Percentiles rank a stretch among this genome's conserved stretches.
Conservation (phyloP, 2,329 filamentous ascomycete genomes). For the Phialocephala subalpina region DNA sequence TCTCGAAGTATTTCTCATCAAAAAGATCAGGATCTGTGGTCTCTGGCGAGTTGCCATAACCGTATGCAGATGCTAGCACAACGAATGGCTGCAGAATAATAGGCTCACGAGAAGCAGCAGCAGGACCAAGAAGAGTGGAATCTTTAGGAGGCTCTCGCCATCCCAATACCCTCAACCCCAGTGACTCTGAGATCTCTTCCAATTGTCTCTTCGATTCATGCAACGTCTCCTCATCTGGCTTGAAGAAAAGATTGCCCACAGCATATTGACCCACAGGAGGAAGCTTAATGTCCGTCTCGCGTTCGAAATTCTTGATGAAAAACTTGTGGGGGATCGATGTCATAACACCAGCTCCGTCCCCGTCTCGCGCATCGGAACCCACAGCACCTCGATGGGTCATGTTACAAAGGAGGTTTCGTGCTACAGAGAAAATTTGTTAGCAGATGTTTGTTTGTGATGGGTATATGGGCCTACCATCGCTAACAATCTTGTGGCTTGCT, state of each 20-base stretch:
- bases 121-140: slow-evolving; percentile 90
- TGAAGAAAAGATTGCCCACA: slow-evolving; percentile 98
- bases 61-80: slow-evolving; percentile 86
- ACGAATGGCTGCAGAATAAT: slow-evolving; percentile 96
- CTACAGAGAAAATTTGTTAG: slow-evolving; percentile 56
- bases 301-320: slow-evolving; percentile 98
- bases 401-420: slow-evolving; percentile 95
- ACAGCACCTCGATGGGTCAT: slow-evolving; percentile 99
- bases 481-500: slow-evolving; percentile 97
- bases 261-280: slow-evolving; percentile 93
- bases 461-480: slow-evolving; percentile 74
- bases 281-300: slow-evolving; percentile 86
- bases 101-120: slow-evolving; percentile 92
- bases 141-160: slow-evolving; percentile 97
- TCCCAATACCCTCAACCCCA: slow-evolving; percentile 90
- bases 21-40: slow-evolving; percentile 81
- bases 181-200: slow-evolving; percentile 88
- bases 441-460: slow-evolving; percentile 13
- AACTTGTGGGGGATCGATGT: slow-evolving; percentile 98
- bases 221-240: slow-evolving; percentile 89
- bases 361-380: slow-evolving; percentile 96
- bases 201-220: slow-evolving; percentile 92
- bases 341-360: slow-evolving; percentile 99
- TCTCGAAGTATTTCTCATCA: slow-evolving; percentile 87
- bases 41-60: slow-evolving; percentile 79